Conservation (phyloP, 192 early-diverging fungal genomes). For the Pilobolus umbonatus region DNA sequence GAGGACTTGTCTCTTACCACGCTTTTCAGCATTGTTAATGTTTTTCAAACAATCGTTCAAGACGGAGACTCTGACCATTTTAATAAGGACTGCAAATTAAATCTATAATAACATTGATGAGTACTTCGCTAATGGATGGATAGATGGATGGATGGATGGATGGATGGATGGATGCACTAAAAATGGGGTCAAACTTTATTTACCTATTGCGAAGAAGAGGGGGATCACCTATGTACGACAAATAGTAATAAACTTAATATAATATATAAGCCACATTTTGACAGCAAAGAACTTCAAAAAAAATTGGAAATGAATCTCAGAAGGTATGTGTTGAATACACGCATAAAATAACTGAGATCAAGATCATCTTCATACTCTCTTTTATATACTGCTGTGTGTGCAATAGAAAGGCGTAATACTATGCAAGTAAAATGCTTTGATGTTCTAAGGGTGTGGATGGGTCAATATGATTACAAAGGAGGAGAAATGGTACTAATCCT, state of each 20-base stretch:
- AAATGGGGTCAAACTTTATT: no score
- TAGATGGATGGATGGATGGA: conserved; percentile 25
- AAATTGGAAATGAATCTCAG: no score
- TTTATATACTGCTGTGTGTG: no score
- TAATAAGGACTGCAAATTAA: conserved; percentile 28
- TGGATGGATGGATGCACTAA: conserved; percentile 34
- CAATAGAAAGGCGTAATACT: no score
- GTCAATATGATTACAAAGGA: no score
- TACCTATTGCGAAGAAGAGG: conserved; percentile 3
- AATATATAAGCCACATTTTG: not conserved
- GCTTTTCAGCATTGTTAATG: conserved; percentile 99
- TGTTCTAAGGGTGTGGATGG: no score
- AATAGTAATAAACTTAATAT: not conserved
- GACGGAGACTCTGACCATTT: conserved; percentile 98
- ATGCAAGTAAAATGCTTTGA: no score
- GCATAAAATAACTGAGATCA: no score
- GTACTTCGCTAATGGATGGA: not conserved
- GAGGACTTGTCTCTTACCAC: conserved; percentile 96
- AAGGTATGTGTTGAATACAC: no score
- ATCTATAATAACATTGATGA: not conserved
- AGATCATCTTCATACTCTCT: no score
- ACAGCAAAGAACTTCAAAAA: no score
- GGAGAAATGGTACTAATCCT: no score
- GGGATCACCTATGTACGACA: not conserved
- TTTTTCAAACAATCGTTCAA: conserved; percentile 96